Evolutionary conservation across 2,329 filamentous ascomycete genomes (phyloP), one percentile per base, ranked within the genome.

Genomic region (Arachnopeziza araneosa): DNA sequence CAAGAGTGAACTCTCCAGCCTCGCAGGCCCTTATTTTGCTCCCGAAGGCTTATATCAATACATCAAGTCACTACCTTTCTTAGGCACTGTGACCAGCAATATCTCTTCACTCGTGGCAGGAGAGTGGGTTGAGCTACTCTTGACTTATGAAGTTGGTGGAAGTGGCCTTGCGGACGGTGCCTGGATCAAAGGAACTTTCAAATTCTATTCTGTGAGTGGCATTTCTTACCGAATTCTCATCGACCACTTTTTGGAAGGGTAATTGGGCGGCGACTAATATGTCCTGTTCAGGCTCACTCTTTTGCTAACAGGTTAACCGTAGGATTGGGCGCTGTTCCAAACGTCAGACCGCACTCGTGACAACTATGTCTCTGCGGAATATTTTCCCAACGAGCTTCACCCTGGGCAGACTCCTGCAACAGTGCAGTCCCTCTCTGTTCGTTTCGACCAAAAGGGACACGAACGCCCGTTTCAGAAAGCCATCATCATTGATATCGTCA

Each of bases 101-200:
- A 66, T 66, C 0, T 58, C 55, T 2, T 60, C 55, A 1, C 61
- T 73, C 0, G 64, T 55, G 4, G 69, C 71, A 1, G 70, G 71
- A 4, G 63, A 73, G 62, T 72, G 68, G 70, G 70, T 70, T 8
- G 71, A 73, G 50, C 55, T 72, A 10, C 52, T 67, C 2, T 54
- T 68, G n/a, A 67, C 65, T 4, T 74, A 73, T 58, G 69, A 65
- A 17, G 68, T 70, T 5, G 73, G 72, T 2, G 71, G 63, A 4
- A 71, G 68, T 52, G 71, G 70, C n/a, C 65, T 72, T 17, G 71
- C 70, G 1, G 71, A 73, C 58, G 71, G 73, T 1, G 72, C 73
- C 3, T 75, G 70, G 73, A 74, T 75, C 55, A 75, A 75, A 56
- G 73, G 73, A 1, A 75, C 73, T 0, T 75, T 75, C 67, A 74